Evolutionary conservation across 2,329 filamentous ascomycete genomes (phyloP), one percentile per base, ranked within the genome.

Genomic region (Colletotrichum musae): DNA sequence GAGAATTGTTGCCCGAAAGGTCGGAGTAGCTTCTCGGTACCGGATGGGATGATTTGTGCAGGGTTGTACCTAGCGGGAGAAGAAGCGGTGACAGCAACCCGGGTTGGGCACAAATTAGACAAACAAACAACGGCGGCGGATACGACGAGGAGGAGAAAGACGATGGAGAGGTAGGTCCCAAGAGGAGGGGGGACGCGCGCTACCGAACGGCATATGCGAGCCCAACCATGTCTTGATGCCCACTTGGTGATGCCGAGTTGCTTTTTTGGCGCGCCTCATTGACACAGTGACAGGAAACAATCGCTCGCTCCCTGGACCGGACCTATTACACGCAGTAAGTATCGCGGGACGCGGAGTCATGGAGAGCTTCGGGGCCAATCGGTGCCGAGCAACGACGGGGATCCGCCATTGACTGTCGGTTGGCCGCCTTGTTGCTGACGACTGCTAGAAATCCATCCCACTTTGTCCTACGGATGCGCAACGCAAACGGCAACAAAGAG

Each of bases 61-160:
- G 77, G 77, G 77, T 72, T 78, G 74, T 75, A 75, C 77, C 77
- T 73, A 73, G 77, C 72, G 77, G 72, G 68, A 71, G 63, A 74
- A 78, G 73, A 73, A 79, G 77, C 77, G 77, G 77, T 79, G 71
- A 72, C 71, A 71, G 59, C 52, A 71, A 36, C 62, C 58, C 52
- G 71, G 69, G 69, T 71, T 71, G 70, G 71, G 71, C 71, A 72
- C 66, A 56, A 72, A 72, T 61, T 64, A 45, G 67, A 67, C 67
- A 70, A 67, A 64, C 51, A 70, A 70, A 69, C 53, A 59, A 45
- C 43, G 32, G 64, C 48, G 26, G 67, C 70, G 59, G 54, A 61
- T 54, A 57, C 64, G 69, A 72, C 68, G 50, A 54, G 39, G 51
- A 62, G 50, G 59, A 50, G 57, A 28, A 58, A 36, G 32, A 36